Evolutionary conservation across 2,329 filamentous ascomycete species (phyloP).

Genomic region (Venturia oleaginea): DNA sequence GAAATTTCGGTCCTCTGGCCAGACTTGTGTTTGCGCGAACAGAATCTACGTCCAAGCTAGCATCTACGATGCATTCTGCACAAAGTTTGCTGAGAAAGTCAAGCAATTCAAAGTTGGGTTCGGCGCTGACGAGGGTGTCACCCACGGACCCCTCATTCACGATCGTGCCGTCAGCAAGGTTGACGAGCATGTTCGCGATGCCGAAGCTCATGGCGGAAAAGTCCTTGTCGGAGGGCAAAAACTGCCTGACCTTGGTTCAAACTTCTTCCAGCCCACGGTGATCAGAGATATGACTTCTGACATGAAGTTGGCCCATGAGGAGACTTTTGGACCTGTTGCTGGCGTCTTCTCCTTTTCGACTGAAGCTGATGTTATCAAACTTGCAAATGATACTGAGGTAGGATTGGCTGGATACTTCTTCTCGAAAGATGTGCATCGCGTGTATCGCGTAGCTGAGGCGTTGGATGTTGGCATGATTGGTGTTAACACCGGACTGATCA

Average conservation of each 20-base stretch:
- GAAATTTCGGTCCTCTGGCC: conserved; percentile 91
- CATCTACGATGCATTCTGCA: conserved; percentile 67
- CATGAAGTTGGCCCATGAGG: conserved; percentile 78
- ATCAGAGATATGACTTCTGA: conserved; percentile 76
- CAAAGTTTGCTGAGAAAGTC: conserved; percentile 62
- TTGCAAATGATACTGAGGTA: conserved; percentile 76
- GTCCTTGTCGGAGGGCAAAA: conserved; percentile 67
- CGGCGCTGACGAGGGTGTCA: conserved; percentile 60
- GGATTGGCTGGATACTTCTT: conserved; percentile 95
- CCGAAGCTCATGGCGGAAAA: conserved; percentile 65
- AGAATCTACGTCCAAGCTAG: conserved; percentile 69
- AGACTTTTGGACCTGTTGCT: conserved; percentile 93
- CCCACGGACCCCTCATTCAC: conserved; percentile 80
- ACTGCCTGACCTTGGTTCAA: conserved; percentile 63
- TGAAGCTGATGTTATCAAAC: conserved; percentile 75
- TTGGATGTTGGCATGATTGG: conserved; percentile 84
- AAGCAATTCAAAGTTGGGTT: conserved; percentile 65
- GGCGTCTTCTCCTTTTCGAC: conserved; percentile 82
- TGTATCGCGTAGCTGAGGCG: conserved; percentile 52
- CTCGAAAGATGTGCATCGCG: conserved; percentile 50
- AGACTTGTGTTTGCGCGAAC: conserved; percentile 81
- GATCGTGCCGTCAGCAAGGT: conserved; percentile 73
- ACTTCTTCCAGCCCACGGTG: conserved; percentile 87
- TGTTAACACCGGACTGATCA: conserved; percentile 43
- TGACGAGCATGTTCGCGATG: conserved; percentile 69